A percentile compares a stretch with the other conserved stretches of the same genome.
Evolutionary conservation across 306 rosid species (phyloP).

Genomic region (Dalbergia cultrata): DNA sequence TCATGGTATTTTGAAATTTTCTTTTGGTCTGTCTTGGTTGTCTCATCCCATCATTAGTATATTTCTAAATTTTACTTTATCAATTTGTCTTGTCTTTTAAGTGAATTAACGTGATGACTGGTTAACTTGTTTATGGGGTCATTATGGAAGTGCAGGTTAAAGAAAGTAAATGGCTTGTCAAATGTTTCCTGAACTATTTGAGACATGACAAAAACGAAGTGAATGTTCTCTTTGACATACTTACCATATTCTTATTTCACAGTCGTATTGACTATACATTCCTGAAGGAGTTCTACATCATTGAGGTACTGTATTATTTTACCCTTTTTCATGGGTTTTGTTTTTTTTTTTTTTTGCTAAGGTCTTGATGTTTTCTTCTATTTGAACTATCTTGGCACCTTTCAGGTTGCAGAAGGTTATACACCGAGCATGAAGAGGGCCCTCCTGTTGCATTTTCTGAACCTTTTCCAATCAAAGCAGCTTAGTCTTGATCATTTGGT

Average conservation of each 20-base stretch:
- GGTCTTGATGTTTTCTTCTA: conserved; percentile 32
- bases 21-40: conserved; percentile 20
- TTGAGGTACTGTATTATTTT: conserved; percentile 71
- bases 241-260: conserved; percentile 90
- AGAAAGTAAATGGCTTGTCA: conserved; percentile 99
- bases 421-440: conserved; percentile 79
- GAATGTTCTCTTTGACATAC: conserved; percentile 98
- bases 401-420: conserved; percentile 97
- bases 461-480: conserved; percentile 89
- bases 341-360: too few relatives aligned
- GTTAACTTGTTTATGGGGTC: conserved; percentile 34
- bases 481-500: conserved; percentile 94
- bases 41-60: conserved; percentile 21
- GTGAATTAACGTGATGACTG: conserved; percentile 9
- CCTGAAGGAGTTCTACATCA: conserved; percentile 95
- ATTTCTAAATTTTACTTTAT: conserved; percentile 9
- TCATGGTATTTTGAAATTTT: not conserved
- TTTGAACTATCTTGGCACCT: conserved; percentile 38
- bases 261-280: conserved; percentile 94
- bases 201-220: conserved; percentile 94
- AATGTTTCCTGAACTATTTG: conserved; percentile 96
- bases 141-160: conserved; percentile 73
- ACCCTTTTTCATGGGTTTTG: too few relatives aligned
- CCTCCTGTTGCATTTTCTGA: conserved; percentile 84
- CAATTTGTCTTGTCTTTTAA: not conserved